Evolutionary conservation across 2,329 filamentous ascomycete species (phyloP).

Genomic region (Podosphaera aphanis): DNA sequence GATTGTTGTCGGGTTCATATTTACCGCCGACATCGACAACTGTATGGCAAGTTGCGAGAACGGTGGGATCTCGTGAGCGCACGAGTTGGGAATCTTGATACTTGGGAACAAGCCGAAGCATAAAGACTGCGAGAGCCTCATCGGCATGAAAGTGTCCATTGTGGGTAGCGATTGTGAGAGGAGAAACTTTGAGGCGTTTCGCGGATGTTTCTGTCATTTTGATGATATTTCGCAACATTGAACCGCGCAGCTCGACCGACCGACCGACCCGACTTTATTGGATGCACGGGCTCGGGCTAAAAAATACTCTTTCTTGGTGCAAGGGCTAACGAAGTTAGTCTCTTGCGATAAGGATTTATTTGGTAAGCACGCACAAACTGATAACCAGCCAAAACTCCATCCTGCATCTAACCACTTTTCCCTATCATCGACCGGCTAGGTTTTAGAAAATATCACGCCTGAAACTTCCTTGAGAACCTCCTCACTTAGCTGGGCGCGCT

Average conservation of each 20-base stretch:
- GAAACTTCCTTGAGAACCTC: not conserved
- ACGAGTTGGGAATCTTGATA: constrained; percentile 55
- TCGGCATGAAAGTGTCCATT: constrained; percentile 96
- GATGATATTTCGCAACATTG: constrained; percentile 24
- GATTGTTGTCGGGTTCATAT: constrained; percentile 53
- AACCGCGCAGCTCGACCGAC: too few relatives aligned
- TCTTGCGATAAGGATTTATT: not conserved
- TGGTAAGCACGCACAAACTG: not conserved
- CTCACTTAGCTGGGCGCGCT: constrained; percentile 17
- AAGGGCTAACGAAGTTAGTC: not conserved
- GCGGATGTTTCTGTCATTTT: constrained; percentile 46
- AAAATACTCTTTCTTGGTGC: not conserved
- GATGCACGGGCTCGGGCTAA: not conserved
- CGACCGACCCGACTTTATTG: too few relatives aligned
- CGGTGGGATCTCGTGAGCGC: constrained; percentile 63
- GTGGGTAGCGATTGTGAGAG: constrained; percentile 52
- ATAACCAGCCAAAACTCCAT: not conserved
- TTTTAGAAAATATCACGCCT: not conserved
- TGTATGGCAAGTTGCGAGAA: constrained; percentile 66
- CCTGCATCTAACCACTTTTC: not conserved
- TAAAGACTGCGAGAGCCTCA: constrained; percentile 87
- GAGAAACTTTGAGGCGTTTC: constrained; percentile 65
- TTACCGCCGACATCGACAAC: constrained; percentile 95
- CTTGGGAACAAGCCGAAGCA: constrained; percentile 68
- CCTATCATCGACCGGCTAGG: not conserved